These are phyloP conservation scores for Saitozyma sp. DNA, from an alignment of 768 basidiomycete genomes.

Conservation along the genomic window DNA sequence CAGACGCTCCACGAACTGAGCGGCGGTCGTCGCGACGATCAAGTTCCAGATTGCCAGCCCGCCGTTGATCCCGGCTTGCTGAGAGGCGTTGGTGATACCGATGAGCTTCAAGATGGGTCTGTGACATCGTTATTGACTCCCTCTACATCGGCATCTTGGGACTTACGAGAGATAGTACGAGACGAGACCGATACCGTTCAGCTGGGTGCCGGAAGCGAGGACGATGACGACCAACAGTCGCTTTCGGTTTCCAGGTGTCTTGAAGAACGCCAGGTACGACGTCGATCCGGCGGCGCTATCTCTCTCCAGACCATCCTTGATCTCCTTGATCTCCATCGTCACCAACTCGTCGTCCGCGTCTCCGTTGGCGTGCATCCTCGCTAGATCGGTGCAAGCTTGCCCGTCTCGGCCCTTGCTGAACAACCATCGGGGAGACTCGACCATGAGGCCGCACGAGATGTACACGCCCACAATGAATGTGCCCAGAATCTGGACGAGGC, in stretches of 20 bases:
- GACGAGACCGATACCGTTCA: constrained; percentile 54
- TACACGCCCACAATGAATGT: constrained; percentile 55
- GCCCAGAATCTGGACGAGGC: constrained; percentile 30
- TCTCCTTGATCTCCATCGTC: constrained; percentile 56
- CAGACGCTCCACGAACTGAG: constrained; percentile 20
- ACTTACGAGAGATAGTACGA: constrained; percentile 14
- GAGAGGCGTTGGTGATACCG: constrained; percentile 64
- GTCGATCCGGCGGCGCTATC: constrained; percentile 8
- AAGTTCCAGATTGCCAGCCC: constrained; percentile 62
- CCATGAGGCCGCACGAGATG: constrained; percentile 61
- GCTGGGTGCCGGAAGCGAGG: constrained; percentile 39
- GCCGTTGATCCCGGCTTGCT: constrained; percentile 52
- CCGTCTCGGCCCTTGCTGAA: constrained; percentile 70
- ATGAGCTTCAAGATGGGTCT: constrained; percentile 67
- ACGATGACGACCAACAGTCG: constrained; percentile 9
- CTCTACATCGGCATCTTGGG: too few relatives aligned
- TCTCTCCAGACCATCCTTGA: constrained; percentile 63
- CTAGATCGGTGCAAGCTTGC: constrained; percentile 67
- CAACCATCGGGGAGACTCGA: constrained; percentile 82
- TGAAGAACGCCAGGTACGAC: constrained; percentile 60
- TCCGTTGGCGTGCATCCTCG: constrained; percentile 80
- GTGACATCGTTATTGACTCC: too few relatives aligned
- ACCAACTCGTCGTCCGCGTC: constrained; percentile 59
- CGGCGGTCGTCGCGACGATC: constrained; percentile 13
- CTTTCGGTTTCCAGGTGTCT: constrained; percentile 63